A percentile compares a stretch with the other conserved stretches of the same genome.
These are phyloP conservation scores for Colletotrichum scovillei DNA, from an alignment of 2,329 filamentous ascomycete species.

Conservation along the genomic window DNA sequence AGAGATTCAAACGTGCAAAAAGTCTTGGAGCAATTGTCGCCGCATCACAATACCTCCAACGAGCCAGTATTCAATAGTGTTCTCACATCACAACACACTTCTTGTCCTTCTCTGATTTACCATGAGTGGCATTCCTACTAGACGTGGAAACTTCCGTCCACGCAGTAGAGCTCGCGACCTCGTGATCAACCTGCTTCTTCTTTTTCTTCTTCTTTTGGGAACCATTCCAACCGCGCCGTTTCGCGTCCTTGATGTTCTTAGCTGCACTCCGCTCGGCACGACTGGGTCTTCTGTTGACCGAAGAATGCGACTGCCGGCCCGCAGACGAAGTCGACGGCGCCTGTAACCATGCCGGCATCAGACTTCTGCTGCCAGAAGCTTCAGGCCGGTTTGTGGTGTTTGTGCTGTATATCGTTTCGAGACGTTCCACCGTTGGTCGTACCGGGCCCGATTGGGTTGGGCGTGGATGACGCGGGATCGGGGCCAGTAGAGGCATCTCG, in stretches of 20 bases:
- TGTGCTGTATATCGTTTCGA: constrained; percentile 66
- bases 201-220: constrained; percentile 52
- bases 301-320: constrained; percentile 52
- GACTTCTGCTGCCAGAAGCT: constrained; percentile 29
- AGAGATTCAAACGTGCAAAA: not conserved
- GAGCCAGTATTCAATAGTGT: not conserved
- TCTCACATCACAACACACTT: constrained; percentile 66
- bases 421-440: constrained; percentile 61
- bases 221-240: constrained; percentile 65
- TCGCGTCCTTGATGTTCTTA: constrained; percentile 72
- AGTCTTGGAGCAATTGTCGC: not conserved
- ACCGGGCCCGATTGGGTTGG: constrained; percentile 46
- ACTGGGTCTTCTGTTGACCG: constrained; percentile 61
- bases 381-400: constrained; percentile 12
- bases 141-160: constrained; percentile 64
- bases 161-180: constrained; percentile 56
- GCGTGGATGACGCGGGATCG: constrained; percentile 63
- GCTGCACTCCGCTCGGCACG: constrained; percentile 70
- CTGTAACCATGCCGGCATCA: constrained; percentile 47
- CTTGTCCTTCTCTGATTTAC: constrained; percentile 54
- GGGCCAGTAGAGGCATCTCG: constrained; percentile 63
- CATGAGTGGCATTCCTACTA: constrained; percentile 38
- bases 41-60: not conserved
- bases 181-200: constrained; percentile 47
- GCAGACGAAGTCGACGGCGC: constrained; percentile 46